Evolutionary conservation across 2,329 filamentous ascomycete genomes (phyloP).

Genomic region (Diaporthe sp.): DNA sequence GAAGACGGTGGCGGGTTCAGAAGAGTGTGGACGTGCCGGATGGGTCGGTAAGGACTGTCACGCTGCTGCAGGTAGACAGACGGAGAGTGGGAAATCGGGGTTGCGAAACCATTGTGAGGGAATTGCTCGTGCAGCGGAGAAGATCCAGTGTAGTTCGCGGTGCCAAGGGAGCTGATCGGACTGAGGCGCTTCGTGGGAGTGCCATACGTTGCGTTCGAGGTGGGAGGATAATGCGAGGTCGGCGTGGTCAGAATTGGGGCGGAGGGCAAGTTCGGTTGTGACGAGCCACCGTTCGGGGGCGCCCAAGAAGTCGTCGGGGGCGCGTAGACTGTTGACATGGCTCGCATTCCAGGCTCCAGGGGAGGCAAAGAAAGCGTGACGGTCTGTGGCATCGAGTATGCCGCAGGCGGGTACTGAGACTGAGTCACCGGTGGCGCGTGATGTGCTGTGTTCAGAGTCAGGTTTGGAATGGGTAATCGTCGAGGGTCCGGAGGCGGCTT

Average conservation of each 20-base stretch:
- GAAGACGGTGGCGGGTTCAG: constrained; percentile 87
- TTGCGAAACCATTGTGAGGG: constrained; percentile 65
- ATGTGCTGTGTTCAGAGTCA: constrained; percentile 72
- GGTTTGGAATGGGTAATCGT: constrained; percentile 78
- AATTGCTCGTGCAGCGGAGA: constrained; percentile 78
- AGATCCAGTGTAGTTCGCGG: constrained; percentile 69
- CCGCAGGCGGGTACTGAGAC: constrained; percentile 51
- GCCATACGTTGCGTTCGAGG: constrained; percentile 53
- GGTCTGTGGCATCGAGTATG: constrained; percentile 50
- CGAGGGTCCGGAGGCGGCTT: constrained; percentile 48
- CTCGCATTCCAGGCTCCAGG: constrained; percentile 71
- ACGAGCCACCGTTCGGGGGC: constrained; percentile 50
- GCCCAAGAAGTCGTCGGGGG: constrained; percentile 60
- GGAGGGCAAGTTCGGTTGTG: constrained; percentile 49
- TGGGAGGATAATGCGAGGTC: constrained; percentile 43
- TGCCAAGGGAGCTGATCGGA: constrained; percentile 58
- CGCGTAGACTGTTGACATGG: constrained; percentile 84
- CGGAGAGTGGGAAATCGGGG: constrained; percentile 84
- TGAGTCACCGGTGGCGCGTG: constrained; percentile 42
- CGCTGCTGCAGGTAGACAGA: constrained; percentile 89
- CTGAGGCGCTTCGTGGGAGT: constrained; percentile 69
- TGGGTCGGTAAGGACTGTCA: constrained; percentile 91
- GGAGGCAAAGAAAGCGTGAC: constrained; percentile 71
- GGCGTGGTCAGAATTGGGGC: constrained; percentile 51
- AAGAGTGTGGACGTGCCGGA: constrained; percentile 91